Evolutionary conservation across 257 asterid genomes (phyloP).

Genomic region (Perilla frutescens): DNA sequence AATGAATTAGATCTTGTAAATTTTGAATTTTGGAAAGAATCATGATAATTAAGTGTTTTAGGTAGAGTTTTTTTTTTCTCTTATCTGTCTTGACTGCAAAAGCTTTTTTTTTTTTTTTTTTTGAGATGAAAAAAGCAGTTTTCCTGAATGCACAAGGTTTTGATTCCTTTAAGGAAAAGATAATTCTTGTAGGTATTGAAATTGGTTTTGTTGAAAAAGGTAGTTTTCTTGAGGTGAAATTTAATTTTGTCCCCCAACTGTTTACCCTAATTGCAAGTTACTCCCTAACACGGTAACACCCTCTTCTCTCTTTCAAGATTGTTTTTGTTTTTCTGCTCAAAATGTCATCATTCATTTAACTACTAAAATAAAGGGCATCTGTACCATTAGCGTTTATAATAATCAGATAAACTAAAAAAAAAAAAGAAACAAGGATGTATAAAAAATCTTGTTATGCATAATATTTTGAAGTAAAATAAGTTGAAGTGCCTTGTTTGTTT

Average conservation of each 20-base stretch:
- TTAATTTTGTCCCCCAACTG: not conserved
- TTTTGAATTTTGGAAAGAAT: constrained; percentile 11
- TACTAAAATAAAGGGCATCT: too few relatives aligned
- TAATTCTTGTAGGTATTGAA: not conserved
- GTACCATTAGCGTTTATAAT: too few relatives aligned
- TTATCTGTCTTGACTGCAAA: not conserved
- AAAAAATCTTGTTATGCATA: not conserved
- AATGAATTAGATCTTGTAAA: constrained; percentile 27
- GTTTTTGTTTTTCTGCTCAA: not conserved
- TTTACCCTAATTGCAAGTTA: constrained; percentile 4
- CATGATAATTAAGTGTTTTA: not conserved
- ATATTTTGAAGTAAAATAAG: too few relatives aligned
- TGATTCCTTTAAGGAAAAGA: not conserved
- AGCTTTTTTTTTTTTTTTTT: too few relatives aligned
- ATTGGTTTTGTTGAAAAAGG: not conserved
- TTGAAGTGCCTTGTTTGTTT: too few relatives aligned
- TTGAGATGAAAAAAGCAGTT: not conserved
- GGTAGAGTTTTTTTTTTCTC: not conserved
- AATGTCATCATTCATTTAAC: not conserved
- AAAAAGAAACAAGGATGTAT: not conserved
- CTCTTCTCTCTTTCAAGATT: not conserved
- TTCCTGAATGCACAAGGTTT: not conserved
- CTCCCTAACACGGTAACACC: not conserved
- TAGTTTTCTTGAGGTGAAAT: not conserved
- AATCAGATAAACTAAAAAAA: too few relatives aligned